Evolutionary conservation across 2,329 filamentous ascomycete genomes (phyloP).

Genomic region (Aschersonia sp.): DNA sequence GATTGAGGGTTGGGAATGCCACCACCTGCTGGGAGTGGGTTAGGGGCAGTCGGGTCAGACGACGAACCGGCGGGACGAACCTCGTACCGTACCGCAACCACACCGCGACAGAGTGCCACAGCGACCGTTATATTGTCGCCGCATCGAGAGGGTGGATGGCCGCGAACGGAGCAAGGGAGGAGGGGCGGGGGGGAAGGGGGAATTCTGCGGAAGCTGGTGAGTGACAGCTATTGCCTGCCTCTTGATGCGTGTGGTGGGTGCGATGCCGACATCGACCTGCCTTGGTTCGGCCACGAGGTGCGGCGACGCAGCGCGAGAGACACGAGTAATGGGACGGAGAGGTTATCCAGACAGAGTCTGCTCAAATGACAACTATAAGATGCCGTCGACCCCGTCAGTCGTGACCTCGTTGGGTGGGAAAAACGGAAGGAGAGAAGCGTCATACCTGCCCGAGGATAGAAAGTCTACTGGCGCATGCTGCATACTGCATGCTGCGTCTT

Average conservation of each 20-base stretch:
- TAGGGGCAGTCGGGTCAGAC: constrained; percentile 2
- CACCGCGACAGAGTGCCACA: neutral
- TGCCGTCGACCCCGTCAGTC: neutral
- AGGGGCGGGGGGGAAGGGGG: neutral
- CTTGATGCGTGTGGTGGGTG: no score
- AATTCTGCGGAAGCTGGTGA: no score
- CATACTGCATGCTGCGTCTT: no score
- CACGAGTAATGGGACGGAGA: no score
- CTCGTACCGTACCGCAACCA: constrained; percentile 5
- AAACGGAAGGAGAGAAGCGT: neutral
- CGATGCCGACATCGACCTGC: no score
- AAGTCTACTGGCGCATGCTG: no score
- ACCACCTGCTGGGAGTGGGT: neutral
- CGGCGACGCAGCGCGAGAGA: no score
- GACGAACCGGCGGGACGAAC: constrained; percentile 5
- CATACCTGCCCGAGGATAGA: neutral
- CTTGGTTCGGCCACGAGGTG: no score
- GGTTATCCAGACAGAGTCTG: neutral
- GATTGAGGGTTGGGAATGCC: constrained; percentile 1
- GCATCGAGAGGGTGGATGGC: neutral
- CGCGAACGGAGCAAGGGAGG: neutral
- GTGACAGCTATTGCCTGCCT: no score
- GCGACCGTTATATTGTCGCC: constrained; percentile 1
- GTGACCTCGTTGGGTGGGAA: neutral
- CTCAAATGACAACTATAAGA: neutral